A percentile compares a stretch with the other conserved stretches of the same genome.
Conservation (phyloP, 2,329 filamentous ascomycete genomes). For the Neonectria coccinea region DNA sequence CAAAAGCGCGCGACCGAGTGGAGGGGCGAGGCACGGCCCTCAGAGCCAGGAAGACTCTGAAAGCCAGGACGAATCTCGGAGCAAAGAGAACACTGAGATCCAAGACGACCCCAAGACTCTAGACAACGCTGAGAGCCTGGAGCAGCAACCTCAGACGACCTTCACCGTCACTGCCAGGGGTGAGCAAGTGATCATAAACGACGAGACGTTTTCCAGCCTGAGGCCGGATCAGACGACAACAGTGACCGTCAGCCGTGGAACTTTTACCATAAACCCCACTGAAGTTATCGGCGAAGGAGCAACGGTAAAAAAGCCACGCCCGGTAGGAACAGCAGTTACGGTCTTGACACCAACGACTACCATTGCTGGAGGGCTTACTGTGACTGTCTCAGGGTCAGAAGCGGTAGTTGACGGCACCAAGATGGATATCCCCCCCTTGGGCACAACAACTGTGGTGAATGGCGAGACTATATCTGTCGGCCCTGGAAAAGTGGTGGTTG, state of each 20-base stretch:
- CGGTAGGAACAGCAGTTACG: conserved; percentile 46
- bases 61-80: neutral
- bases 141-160: conserved; percentile 26
- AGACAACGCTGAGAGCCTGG: conserved; percentile 19
- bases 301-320: conserved; percentile 57
- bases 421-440: conserved; percentile 54
- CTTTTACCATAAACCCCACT: conserved; percentile 62
- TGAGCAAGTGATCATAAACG: conserved; percentile 60
- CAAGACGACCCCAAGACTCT: neutral
- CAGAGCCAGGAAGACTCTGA: neutral
- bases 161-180: conserved; percentile 60
- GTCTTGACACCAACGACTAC: conserved; percentile 53
- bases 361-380: conserved; percentile 53
- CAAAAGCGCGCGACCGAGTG: conserved; percentile 29
- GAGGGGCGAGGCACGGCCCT: neutral
- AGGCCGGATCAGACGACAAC: conserved; percentile 53
- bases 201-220: conserved; percentile 57
- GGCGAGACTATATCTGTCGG: conserved; percentile 51
- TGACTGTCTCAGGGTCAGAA: conserved; percentile 56
- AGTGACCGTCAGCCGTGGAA: conserved; percentile 55
- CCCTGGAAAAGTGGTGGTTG: conserved; percentile 52
- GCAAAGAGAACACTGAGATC: neutral
- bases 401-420: conserved; percentile 57
- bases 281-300: conserved; percentile 58
- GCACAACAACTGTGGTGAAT: conserved; percentile 51